Base-by-base conservation (phyloP, 2,329 filamentous ascomycete species). In the Aspergillus sp. region DNA sequence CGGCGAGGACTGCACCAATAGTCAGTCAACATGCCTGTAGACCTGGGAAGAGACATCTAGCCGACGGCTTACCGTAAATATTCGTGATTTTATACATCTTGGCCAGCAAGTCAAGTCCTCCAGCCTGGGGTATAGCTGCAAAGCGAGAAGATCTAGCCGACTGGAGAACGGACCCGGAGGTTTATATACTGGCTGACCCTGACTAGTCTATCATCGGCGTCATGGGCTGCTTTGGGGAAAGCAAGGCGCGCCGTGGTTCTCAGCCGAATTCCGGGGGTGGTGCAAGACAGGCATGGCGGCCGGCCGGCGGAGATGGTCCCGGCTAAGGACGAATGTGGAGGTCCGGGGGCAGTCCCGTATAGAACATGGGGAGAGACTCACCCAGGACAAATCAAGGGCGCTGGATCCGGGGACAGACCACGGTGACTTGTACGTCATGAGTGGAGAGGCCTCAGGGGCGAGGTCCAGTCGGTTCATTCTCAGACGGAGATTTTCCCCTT, bases 1-100 rank as follows among this genome's bases (percentile, higher is more conserved):
- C 78, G 49, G 80, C 78, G 57, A 83, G 81, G 51, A 78, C 69
- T 61, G 42, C 8, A 9, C 22, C 22, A 22, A 22, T 7, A 7
- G 36, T 51, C 35, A 45, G 33, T 10, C 9, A 30, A 30, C 10
- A 30, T 30, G 26, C 6, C 10, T 11, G 26, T 11, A 11, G 26
- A 9, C 10, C 7, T 11, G 26, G 10, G 26, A 8, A 30, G 26
- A 30, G 26, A 10, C 26, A 2, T 30, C 26, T 30, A 24, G 10
- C 2, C 1, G 7, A 8, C 2, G 5, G 32, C 49, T 16, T 57
- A 61, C 59, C 51, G 35, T 61, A 61, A 36, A 61, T 60, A 44
- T 61, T 61, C 4, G 52, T 50, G 36, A 61, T 60, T 26, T 47
- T 44, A 62, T 55, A 62, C 58, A 62, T 62, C 19, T 33, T 60